Evolutionary conservation across 331 rosid species (phyloP).

Genomic region (Arachis monticola): DNA sequence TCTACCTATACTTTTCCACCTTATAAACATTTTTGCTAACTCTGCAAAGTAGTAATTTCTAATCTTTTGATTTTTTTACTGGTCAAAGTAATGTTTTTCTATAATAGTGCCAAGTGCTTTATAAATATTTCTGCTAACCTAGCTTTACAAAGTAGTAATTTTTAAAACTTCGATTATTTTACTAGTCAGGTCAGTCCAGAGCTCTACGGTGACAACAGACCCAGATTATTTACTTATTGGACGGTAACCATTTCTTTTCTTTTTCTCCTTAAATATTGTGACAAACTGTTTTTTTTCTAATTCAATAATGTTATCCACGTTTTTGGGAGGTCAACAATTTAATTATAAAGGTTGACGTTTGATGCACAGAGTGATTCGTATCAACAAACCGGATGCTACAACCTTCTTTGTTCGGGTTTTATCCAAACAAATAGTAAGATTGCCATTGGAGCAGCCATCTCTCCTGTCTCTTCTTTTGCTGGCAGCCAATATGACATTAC

Average conservation of each 20-base stretch:
- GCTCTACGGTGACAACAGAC: constrained; percentile 90
- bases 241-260: constrained; percentile 33
- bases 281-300: too few relatives aligned
- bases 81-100: too few relatives aligned
- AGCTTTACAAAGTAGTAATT: not conserved
- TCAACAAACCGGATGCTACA: constrained; percentile 81
- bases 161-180: constrained; percentile 71
- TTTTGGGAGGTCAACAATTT: too few relatives aligned
- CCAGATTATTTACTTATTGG: constrained; percentile 86
- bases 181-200: constrained; percentile 99
- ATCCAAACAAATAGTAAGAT: constrained; percentile 72
- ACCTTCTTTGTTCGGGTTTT: constrained; percentile 83
- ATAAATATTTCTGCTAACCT: not conserved
- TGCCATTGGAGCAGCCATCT: constrained; percentile 94
- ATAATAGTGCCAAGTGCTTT: not conserved
- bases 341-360: too few relatives aligned
- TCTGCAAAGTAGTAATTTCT: too few relatives aligned
- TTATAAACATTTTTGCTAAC: too few relatives aligned
- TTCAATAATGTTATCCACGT: too few relatives aligned
- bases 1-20: too few relatives aligned
- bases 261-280: not conserved
- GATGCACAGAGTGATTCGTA: constrained; percentile 71
- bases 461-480: constrained; percentile 66
- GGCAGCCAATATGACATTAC: constrained; percentile 68
- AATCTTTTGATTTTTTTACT: too few relatives aligned